Conservation (phyloP, 78 protist genomes). For the Emiliania huxleyi region DNA sequence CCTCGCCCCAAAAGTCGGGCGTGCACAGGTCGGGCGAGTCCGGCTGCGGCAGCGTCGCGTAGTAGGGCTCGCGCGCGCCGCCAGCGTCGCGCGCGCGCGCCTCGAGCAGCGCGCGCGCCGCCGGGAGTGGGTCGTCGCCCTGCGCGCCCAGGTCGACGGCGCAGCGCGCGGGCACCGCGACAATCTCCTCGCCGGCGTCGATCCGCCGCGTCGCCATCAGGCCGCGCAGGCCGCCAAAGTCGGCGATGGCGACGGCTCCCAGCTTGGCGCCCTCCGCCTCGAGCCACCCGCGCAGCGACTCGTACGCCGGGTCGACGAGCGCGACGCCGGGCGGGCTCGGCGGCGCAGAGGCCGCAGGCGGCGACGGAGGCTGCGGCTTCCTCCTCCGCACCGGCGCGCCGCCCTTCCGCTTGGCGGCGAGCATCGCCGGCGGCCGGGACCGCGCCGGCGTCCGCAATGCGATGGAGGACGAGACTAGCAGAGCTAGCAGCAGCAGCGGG, state of each 20-base stretch:
- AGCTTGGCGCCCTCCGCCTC: not conserved
- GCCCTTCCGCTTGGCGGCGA: too few species aligned
- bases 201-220: not conserved
- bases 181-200: not conserved
- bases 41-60: not conserved
- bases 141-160: not conserved
- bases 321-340: not conserved
- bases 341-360: too few species aligned
- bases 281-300: not conserved
- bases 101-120: not conserved
- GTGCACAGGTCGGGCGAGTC: conserved; percentile 2
- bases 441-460: too few species aligned
- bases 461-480: too few species aligned
- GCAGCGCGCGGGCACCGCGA: not conserved
- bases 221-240: conserved; percentile 7
- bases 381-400: too few species aligned
- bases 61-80: not conserved
- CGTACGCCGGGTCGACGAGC: not conserved
- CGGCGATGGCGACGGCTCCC: not conserved
- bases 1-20: not conserved
- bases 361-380: too few species aligned
- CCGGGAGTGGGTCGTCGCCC: not conserved
- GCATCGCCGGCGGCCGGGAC: too few species aligned
- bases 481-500: too few species aligned
- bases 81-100: not conserved